These are phyloP conservation scores for Entomortierella parvispora DNA, from an alignment of 192 early-diverging fungal genomes.

Conservation along the genomic window DNA sequence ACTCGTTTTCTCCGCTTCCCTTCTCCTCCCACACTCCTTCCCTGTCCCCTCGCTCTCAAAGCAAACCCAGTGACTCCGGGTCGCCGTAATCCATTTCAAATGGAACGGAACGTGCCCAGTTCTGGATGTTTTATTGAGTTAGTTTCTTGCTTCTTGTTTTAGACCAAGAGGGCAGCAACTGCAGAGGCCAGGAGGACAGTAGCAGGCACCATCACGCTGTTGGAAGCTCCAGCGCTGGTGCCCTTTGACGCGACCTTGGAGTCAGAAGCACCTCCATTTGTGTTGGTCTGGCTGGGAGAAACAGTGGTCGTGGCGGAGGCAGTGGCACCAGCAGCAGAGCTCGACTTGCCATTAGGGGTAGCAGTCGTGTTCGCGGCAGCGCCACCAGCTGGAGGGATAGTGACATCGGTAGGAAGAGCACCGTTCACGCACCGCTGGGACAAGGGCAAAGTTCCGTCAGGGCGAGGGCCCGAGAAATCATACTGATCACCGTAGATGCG, in stretches of 20 bases:
- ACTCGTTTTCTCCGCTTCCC: no score
- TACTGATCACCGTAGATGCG: constrained; percentile 33
- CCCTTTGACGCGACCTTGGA: constrained; percentile 9
- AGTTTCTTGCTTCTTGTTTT: not conserved
- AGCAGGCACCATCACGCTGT: constrained; percentile 21
- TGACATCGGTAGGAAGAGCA: constrained; percentile 17
- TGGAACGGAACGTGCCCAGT: no score
- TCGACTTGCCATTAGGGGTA: not conserved
- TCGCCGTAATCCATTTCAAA: no score
- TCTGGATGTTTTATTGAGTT: no score
- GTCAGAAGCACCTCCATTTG: constrained; percentile 1
- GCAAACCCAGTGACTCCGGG: no score
- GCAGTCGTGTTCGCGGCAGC: not conserved
- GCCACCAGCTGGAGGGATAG: not conserved
- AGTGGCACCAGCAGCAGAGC: constrained; percentile 3
- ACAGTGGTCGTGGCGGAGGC: not conserved
- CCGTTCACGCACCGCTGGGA: constrained; percentile 44
- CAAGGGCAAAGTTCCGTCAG: constrained; percentile 42
- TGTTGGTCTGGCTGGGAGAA: constrained; percentile 1
- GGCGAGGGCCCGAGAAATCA: constrained; percentile 39
- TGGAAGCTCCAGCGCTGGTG: constrained; percentile 12
- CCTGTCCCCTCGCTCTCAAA: no score
- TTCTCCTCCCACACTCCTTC: no score
- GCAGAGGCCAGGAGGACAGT: constrained; percentile 28
- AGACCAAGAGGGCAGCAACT: constrained; percentile 25